Conservation (phyloP, 2,329 filamentous ascomycete genomes). For the Alternaria gaisen region DNA sequence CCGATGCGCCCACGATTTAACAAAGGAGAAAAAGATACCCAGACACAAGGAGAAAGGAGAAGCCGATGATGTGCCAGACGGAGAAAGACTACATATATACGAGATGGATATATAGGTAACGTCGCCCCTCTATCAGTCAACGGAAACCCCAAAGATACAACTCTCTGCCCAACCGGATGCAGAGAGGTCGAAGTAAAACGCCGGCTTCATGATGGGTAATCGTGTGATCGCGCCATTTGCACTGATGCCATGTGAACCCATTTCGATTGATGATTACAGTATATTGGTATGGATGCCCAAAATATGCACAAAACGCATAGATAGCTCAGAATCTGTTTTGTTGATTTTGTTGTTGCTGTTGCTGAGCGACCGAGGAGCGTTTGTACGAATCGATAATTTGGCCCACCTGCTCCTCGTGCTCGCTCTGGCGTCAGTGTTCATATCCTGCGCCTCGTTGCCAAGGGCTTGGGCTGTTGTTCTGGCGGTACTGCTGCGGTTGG, state of each 20-base stretch:
- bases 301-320: constrained; percentile 40
- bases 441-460: constrained; percentile 74
- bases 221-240: constrained; percentile 17
- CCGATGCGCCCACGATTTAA: constrained; percentile 8
- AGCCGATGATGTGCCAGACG: constrained; percentile 5
- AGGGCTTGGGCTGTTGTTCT: constrained; percentile 66
- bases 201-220: constrained; percentile 33
- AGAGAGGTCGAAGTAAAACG: constrained; percentile 24
- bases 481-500: constrained; percentile 43
- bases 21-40: constrained; percentile 16
- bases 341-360: constrained; percentile 17
- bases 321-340: constrained; percentile 34
- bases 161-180: constrained; percentile 15
- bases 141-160: constrained; percentile 8
- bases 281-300: constrained; percentile 22
- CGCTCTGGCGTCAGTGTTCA: constrained; percentile 61
- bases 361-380: constrained; percentile 39
- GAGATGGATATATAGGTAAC: constrained; percentile 11
- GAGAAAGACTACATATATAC: constrained; percentile 14
- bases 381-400: constrained; percentile 49
- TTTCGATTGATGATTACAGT: constrained; percentile 37
- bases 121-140: constrained; percentile 9
- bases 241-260: constrained; percentile 30
- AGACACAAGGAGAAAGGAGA: constrained; percentile 14
- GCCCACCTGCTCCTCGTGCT: constrained; percentile 48